phyloP scores from a whole-genome alignment of 352 stramenopile species.

The Globisporangium megalacanthum region DNA sequence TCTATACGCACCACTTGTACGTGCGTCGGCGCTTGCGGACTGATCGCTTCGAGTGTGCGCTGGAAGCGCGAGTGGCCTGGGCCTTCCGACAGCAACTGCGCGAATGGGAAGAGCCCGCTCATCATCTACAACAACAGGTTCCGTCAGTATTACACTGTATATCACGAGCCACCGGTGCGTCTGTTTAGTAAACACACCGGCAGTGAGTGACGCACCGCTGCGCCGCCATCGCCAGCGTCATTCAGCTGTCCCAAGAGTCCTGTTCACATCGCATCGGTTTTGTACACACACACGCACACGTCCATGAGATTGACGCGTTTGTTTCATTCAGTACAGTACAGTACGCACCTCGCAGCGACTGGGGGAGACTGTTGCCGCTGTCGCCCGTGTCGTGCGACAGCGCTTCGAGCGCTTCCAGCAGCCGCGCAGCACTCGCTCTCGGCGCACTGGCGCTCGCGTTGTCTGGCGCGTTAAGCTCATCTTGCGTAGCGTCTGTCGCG shows the following conservation, averaged over 20 bases:
- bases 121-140: conserved; percentile 14
- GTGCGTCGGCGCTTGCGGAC: conserved; percentile 21
- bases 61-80: conserved; percentile 30
- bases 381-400: conserved; percentile 28
- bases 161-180: too few relatives aligned
- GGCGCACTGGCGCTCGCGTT: background rate
- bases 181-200: background rate
- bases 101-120: conserved; percentile 44
- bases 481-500: too few relatives aligned
- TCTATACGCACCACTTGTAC: conserved; percentile 33
- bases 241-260: conserved; percentile 4
- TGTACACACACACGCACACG: background rate
- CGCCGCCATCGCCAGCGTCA: conserved; percentile 4
- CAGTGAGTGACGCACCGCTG: background rate
- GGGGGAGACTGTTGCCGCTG: conserved; percentile 22
- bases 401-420: conserved; percentile 53
- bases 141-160: too few relatives aligned
- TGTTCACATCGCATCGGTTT: background rate
- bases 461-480: background rate
- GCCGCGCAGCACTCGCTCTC: conserved; percentile 23
- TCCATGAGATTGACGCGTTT: background rate
- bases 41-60: conserved; percentile 36
- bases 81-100: conserved; percentile 37
- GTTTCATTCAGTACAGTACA: background rate
- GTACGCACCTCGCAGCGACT: conserved; percentile 28